Conservation (phyloP, 805 yeast species). For the Candida germanica region DNA sequence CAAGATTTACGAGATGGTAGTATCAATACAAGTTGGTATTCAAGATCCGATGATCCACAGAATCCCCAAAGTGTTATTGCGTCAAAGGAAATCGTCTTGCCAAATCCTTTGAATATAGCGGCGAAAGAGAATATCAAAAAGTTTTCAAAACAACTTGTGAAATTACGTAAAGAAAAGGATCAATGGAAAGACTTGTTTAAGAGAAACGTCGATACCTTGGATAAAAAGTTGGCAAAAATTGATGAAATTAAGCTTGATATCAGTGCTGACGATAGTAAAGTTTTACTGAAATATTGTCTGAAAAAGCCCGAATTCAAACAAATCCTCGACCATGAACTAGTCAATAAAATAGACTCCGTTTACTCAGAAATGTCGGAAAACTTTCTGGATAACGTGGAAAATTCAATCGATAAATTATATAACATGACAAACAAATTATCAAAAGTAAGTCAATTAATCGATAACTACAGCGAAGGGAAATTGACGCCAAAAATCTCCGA, state of each 20-base stretch:
- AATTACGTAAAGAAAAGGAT: constrained; percentile 44
- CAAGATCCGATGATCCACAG: constrained; percentile 25
- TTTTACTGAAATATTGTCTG: constrained; percentile 5
- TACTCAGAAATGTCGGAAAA: constrained; percentile 11
- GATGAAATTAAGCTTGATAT: constrained; percentile 6
- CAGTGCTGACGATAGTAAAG: background rate
- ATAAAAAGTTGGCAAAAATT: constrained; percentile 9
- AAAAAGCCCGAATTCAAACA: constrained; percentile 1
- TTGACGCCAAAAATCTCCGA: constrained; percentile 19
- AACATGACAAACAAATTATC: constrained; percentile 27
- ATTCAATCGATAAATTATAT: constrained; percentile 37
- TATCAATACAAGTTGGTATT: constrained; percentile 70
- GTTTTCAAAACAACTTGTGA: constrained; percentile 42
- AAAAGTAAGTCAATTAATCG: constrained; percentile 23
- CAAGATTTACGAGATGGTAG: constrained; percentile 57
- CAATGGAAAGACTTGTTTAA: constrained; percentile 43
- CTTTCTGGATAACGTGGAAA: constrained; percentile 19
- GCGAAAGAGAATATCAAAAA: constrained; percentile 48
- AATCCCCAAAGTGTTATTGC: constrained; percentile 16
- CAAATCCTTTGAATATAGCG: constrained; percentile 59
- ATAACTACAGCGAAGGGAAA: constrained; percentile 14
- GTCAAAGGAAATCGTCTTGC: constrained; percentile 36
- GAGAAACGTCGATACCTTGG: constrained; percentile 16
- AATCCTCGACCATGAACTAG: constrained; percentile 5
- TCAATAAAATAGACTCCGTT: constrained; percentile 10